Evolutionary conservation across 2,329 filamentous ascomycete species (phyloP).

Genomic region (Scedosporium minutisporum): DNA sequence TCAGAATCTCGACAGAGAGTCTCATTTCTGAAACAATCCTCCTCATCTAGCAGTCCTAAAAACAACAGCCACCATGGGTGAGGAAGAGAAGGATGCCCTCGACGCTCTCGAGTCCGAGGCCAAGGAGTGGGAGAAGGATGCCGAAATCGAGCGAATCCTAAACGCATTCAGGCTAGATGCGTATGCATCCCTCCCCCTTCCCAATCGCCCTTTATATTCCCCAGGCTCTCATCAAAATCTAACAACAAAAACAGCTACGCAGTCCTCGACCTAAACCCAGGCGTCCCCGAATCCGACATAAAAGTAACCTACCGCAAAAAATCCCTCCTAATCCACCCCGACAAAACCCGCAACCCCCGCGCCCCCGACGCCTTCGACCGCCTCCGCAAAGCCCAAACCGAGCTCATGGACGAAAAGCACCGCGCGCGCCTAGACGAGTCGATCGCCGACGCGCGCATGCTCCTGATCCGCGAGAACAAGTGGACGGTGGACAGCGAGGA

Average conservation of each 20-base stretch:
- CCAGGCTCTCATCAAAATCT: constrained; percentile 27
- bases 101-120: constrained; percentile 74
- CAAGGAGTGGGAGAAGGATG: constrained; percentile 93
- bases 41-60: not conserved
- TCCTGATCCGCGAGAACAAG: constrained; percentile 89
- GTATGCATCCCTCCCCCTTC: constrained; percentile 21
- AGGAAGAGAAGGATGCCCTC: constrained; percentile 55
- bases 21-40: not conserved
- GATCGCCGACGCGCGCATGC: constrained; percentile 90
- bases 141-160: constrained; percentile 89
- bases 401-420: constrained; percentile 89
- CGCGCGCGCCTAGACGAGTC: constrained; percentile 82
- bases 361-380: constrained; percentile 95
- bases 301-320: constrained; percentile 91
- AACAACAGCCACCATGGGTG: constrained; percentile 21
- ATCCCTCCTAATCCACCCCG: constrained; percentile 96
- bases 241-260: constrained; percentile 50
- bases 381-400: constrained; percentile 85
- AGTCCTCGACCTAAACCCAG: constrained; percentile 89
- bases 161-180: constrained; percentile 71
- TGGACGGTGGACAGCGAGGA: constrained; percentile 85
- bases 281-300: constrained; percentile 92
- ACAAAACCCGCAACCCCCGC: constrained; percentile 85
- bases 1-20: too few relatives aligned
- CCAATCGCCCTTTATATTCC: not conserved